phyloP scores from a whole-genome alignment of 2,329 filamentous ascomycete species.

The Diplocarpon rosae region DNA sequence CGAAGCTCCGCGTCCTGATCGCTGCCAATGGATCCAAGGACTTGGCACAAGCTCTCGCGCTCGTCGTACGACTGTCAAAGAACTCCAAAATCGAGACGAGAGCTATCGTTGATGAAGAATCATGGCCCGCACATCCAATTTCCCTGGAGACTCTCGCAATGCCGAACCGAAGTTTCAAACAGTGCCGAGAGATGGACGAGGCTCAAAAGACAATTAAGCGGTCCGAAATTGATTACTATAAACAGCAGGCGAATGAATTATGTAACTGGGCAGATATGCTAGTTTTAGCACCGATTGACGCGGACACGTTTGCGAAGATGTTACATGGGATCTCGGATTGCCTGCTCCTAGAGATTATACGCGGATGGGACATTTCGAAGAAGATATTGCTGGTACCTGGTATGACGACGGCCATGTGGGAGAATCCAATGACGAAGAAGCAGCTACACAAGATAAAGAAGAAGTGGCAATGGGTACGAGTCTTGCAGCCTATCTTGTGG shows the following conservation, averaged over 20 bases:
- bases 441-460: constrained; percentile 73
- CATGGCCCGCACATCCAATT: constrained; percentile 37
- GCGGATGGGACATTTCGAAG: constrained; percentile 81
- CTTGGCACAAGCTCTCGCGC: constrained; percentile 52
- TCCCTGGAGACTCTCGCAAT: constrained; percentile 51
- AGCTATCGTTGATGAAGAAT: constrained; percentile 55
- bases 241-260: constrained; percentile 49
- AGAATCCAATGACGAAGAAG: constrained; percentile 78
- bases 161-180: constrained; percentile 39
- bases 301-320: constrained; percentile 79
- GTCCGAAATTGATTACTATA: constrained; percentile 36
- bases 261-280: constrained; percentile 84
- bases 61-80: constrained; percentile 57
- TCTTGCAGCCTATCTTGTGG: constrained; percentile 75
- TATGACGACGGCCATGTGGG: constrained; percentile 84
- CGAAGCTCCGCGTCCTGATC: constrained; percentile 49
- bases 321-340: constrained; percentile 73
- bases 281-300: constrained; percentile 74
- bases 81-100: constrained; percentile 49
- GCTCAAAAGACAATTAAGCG: constrained; percentile 20
- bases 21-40: constrained; percentile 55
- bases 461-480: constrained; percentile 80
- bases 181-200: constrained; percentile 16
- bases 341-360: constrained; percentile 66
- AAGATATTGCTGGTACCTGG: constrained; percentile 75